Evolutionary conservation across 805 yeast species (phyloP).

Genomic region (Cyberlindnera xylosilytica): DNA sequence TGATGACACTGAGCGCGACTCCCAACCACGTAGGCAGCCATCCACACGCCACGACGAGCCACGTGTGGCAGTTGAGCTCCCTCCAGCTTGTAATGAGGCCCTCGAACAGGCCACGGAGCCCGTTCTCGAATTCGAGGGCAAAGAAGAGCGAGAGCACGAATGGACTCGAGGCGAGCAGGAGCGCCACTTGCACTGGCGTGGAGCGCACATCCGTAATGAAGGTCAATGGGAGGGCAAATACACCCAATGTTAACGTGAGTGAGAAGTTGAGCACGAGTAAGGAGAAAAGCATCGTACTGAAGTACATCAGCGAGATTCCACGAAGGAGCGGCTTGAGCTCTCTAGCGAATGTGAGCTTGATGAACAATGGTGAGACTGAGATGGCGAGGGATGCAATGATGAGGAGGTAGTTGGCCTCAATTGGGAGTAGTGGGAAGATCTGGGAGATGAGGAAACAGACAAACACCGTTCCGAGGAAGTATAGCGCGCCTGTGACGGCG

Average conservation of each 20-base stretch:
- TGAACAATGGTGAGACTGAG: conserved; percentile 22
- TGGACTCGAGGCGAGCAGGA: conserved; percentile 52
- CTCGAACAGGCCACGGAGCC: conserved; percentile 31
- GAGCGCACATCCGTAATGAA: conserved; percentile 35
- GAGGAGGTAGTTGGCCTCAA: conserved; percentile 15
- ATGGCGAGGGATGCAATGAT: conserved; percentile 17
- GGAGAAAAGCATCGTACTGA: conserved; percentile 69
- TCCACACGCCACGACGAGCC: conserved; percentile 67
- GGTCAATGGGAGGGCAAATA: conserved; percentile 73
- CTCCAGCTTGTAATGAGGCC: conserved; percentile 63
- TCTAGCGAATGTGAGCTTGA: conserved; percentile 9
- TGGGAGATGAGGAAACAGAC: conserved; percentile 21
- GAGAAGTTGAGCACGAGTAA: conserved; percentile 82
- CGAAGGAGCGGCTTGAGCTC: conserved; percentile 30
- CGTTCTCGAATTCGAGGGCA: conserved; percentile 25
- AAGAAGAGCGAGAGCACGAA: conserved; percentile 33
- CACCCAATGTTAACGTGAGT: conserved; percentile 67
- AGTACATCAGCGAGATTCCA: conserved; percentile 49
- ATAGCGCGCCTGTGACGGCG: conserved; percentile 9
- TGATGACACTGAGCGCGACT: conserved; percentile 28
- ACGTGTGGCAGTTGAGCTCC: conserved; percentile 78
- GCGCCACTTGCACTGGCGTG: conserved; percentile 28
- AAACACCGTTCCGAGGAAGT: conserved; percentile 30
- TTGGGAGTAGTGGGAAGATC: conserved; percentile 13
- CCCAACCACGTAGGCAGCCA: conserved; percentile 84